Percentiles rank a stretch among this genome's conserved stretches.
phyloP scores from a whole-genome alignment of 2,329 filamentous ascomycete genomes.

The Aspergillus pseudoterreus region DNA sequence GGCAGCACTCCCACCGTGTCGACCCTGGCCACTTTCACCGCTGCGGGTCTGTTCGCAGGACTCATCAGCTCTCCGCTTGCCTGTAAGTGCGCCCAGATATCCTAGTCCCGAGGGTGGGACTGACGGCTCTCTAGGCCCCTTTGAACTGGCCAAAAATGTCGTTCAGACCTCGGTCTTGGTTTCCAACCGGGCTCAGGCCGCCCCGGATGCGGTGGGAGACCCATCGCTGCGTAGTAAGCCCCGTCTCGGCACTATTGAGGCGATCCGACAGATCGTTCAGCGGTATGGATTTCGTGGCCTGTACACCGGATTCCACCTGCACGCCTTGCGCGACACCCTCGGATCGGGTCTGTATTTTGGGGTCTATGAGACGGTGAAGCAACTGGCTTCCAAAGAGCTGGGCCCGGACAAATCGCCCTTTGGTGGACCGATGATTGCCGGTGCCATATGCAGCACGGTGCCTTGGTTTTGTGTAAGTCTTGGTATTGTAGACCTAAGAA shows the following conservation, averaged over 20 bases:
- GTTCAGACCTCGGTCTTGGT: slow-evolving; percentile 48
- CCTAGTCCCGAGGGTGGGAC: not conserved
- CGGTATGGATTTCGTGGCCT: slow-evolving; percentile 43
- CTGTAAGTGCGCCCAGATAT: slow-evolving; percentile 31
- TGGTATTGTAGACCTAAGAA: not conserved
- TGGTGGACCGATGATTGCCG: slow-evolving; percentile 43
- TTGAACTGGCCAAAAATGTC: slow-evolving; percentile 48
- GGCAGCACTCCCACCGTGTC: slow-evolving; percentile 40
- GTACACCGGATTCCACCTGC: slow-evolving; percentile 45
- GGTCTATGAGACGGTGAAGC: slow-evolving; percentile 47
- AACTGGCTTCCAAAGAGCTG: slow-evolving; percentile 42
- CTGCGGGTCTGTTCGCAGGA: slow-evolving; percentile 42
- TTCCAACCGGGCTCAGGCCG: slow-evolving; percentile 37
- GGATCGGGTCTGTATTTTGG: slow-evolving; percentile 46
- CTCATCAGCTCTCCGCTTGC: slow-evolving; percentile 40
- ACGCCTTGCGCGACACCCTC: slow-evolving; percentile 43
- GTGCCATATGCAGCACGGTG: slow-evolving; percentile 45
- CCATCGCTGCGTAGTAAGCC: slow-evolving; percentile 34
- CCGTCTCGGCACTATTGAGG: slow-evolving; percentile 40
- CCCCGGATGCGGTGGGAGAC: slow-evolving; percentile 31
- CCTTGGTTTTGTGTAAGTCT: slow-evolving; percentile 45
- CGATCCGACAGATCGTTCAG: slow-evolving; percentile 41
- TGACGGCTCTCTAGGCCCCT: slow-evolving; percentile 33
- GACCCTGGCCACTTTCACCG: slow-evolving; percentile 41
- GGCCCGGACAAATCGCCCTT: slow-evolving; percentile 42